phyloP scores from a whole-genome alignment of 805 yeast species.

The Yamadazyma philogaea region DNA sequence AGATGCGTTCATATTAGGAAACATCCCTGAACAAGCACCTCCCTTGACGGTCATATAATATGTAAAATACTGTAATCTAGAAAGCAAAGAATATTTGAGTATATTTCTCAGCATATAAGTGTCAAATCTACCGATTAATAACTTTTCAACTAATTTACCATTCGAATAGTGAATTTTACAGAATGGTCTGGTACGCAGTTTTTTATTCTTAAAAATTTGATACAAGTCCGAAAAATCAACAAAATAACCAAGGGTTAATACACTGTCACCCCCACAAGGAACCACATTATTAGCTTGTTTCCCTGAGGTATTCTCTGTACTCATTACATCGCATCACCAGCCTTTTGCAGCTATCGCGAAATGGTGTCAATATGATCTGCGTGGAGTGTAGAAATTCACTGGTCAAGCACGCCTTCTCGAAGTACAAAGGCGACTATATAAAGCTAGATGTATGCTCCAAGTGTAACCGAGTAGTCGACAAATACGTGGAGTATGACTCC shows the following conservation, averaged over 20 bases:
- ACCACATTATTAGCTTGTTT: too few relatives aligned
- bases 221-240: too few relatives aligned
- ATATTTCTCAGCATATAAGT: too few relatives aligned
- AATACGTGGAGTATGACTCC: constrained; percentile 85
- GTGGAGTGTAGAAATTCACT: constrained; percentile 73
- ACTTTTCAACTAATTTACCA: too few relatives aligned
- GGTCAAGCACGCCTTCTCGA: constrained; percentile 62
- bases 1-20: background rate
- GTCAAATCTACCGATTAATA: too few relatives aligned
- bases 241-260: too few relatives aligned
- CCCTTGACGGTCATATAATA: background rate
- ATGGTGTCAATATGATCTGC: constrained; percentile 62
- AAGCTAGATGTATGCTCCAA: constrained; percentile 70
- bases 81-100: too few relatives aligned
- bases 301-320: too few relatives aligned
- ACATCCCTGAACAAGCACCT: constrained; percentile 3
- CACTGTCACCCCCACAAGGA: too few relatives aligned
- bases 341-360: background rate
- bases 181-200: too few relatives aligned
- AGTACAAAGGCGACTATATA: constrained; percentile 74
- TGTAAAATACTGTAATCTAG: background rate
- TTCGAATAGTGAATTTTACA: too few relatives aligned
- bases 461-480: constrained; percentile 79
- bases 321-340: background rate
- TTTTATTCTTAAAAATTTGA: too few relatives aligned